Base-by-base conservation (phyloP, 768 basidiomycete genomes). In the Kwoniella sp. region DNA sequence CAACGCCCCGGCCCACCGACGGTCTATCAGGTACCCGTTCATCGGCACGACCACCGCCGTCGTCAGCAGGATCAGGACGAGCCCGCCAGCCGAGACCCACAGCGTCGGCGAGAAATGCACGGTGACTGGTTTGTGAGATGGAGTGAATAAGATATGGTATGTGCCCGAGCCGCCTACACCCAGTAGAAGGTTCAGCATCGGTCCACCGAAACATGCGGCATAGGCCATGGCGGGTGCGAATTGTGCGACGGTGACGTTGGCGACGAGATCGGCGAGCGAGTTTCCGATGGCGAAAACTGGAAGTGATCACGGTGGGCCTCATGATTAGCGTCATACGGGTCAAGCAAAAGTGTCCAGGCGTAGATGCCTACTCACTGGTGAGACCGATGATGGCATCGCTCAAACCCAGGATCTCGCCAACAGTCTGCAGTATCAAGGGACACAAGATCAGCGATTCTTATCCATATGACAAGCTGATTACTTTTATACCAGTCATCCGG, bases 311-410 rank as follows among this genome's bases (percentile, higher is more conserved):
- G 47, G 31, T 13, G 56, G 7, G 22, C 13, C 8, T 56, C 54
- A 23, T 26, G 28, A 37, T 31, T 31, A 31, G 25, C 30, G 20
- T 4, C 31, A 25, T 5, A 28, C 34, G 5, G 34, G 13, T 37
- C 34, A 13, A 37, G 13, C 7, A 13, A 37, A 37, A 37, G 34
- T 2, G 1, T n/a, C 23, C 22, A 58, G 9, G 31, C 13, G 5
- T 11, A 15, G 3, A 15, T 48, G 29, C 13, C 1, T 29, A 70
- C 73, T 63, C n/a, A 79, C 78, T 90, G 0, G 95, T 97, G 47
- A 99, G 82, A 13, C 95, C 95, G 62, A 99, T 91, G 77, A 99
- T 95, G 50, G 96, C 93, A 75, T 98, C 94, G 17, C 93, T 96
- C 26, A 99, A 84, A 2, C 94, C 95, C 75, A 99, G 91, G 57